phyloP scores from a whole-genome alignment of 2,329 filamentous ascomycete genomes.

The Pleochaeta shiraiana region DNA sequence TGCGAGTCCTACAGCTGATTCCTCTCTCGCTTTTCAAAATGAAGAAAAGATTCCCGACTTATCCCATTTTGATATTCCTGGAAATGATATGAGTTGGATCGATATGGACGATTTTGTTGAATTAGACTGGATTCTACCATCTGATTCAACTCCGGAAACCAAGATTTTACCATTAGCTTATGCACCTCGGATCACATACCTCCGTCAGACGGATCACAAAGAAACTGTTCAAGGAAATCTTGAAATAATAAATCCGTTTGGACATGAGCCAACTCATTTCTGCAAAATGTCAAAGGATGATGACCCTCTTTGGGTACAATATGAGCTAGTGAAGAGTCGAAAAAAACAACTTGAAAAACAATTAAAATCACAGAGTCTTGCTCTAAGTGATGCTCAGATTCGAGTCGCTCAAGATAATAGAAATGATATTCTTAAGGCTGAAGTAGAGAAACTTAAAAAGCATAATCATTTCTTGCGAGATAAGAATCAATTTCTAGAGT shows the following conservation, averaged over 20 bases:
- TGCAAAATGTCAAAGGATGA: conserved; percentile 88
- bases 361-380: conserved; percentile 49
- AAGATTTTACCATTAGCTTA: conserved; percentile 85
- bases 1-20: conserved; percentile 34
- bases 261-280: conserved; percentile 77
- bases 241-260: conserved; percentile 71
- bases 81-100: conserved; percentile 90
- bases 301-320: conserved; percentile 82
- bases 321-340: conserved; percentile 61
- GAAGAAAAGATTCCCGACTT: conserved; percentile 43
- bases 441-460: conserved; percentile 36
- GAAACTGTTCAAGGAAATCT: conserved; percentile 61
- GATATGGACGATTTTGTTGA: conserved; percentile 99
- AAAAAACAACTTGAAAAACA: conserved; percentile 60
- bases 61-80: conserved; percentile 83
- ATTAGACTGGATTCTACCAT: conserved; percentile 84
- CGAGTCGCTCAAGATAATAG: conserved; percentile 31
- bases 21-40: conserved; percentile 29
- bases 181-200: conserved; percentile 91
- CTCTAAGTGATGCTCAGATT: conserved; percentile 56
- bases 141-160: conserved; percentile 75
- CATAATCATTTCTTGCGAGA: conserved; percentile 34
- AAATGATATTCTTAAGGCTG: conserved; percentile 29
- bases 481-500: conserved; percentile 35
- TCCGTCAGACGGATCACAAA: conserved; percentile 84